A percentile compares a stretch with the other conserved stretches of the same genome.
Conservation (phyloP, 208 protist species). For the Acanthamoeba castellanii region DNA sequence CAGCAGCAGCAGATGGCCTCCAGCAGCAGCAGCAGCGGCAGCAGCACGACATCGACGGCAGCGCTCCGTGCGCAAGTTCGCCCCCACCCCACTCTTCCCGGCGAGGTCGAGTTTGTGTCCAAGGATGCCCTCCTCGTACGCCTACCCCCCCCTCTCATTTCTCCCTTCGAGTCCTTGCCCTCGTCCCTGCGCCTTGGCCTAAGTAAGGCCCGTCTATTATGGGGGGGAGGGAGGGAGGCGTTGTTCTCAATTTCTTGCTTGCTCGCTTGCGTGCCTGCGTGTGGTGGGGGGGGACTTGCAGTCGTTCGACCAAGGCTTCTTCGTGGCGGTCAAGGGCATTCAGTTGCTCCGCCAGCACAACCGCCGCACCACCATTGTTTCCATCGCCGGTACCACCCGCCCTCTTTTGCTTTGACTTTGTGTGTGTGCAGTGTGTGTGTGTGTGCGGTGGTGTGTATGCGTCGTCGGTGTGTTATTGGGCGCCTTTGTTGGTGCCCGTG, state of each 20-base stretch:
- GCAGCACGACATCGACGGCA: background rate
- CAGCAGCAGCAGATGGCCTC: background rate
- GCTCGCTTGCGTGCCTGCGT: background rate
- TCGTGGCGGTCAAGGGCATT: conserved; percentile 79
- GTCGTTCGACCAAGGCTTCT: conserved; percentile 83
- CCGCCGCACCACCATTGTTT: conserved; percentile 42
- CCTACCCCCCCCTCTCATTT: background rate
- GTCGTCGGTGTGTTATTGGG: too few species aligned
- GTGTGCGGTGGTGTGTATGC: background rate
- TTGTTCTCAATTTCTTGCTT: background rate
- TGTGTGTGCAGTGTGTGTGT: background rate
- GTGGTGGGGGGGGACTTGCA: background rate
- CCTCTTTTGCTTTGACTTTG: background rate
- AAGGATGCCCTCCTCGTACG: background rate
- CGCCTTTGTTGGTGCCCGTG: background rate
- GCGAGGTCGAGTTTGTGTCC: background rate
- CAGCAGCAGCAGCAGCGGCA: too few species aligned
- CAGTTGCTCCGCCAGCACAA: conserved; percentile 76
- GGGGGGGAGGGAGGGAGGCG: background rate
- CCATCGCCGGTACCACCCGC: conserved; percentile 73
- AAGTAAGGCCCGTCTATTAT: background rate
- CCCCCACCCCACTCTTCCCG: background rate
- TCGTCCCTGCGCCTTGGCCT: too few species aligned
- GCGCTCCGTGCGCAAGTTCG: background rate
- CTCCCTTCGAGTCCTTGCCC: too few species aligned